These are phyloP conservation scores for Carex cristatella DNA, from an alignment of 176 grass and related monocot genomes.

Conservation along the genomic window DNA sequence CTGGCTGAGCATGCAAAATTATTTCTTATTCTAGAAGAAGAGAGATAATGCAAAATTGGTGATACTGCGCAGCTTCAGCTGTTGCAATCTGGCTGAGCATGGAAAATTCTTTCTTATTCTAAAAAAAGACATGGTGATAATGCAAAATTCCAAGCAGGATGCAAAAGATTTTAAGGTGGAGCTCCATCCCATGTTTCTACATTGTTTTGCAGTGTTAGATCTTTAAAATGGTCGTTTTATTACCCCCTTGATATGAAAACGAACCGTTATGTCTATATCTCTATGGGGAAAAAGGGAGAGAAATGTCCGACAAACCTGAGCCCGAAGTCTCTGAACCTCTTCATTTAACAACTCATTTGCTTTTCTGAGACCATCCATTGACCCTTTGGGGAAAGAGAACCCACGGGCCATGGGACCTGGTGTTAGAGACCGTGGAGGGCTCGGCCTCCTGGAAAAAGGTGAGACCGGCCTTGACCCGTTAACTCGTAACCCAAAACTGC, in stretches of 20 bases:
- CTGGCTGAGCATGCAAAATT: not conserved
- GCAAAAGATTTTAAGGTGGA: not conserved
- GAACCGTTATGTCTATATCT: not conserved
- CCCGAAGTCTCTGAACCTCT: slow-evolving; percentile 72
- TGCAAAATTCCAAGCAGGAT: not conserved
- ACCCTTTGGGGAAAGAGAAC: slow-evolving; percentile 62
- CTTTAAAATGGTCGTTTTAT: not conserved
- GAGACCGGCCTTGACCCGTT: slow-evolving; percentile 92
- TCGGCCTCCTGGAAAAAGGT: slow-evolving; percentile 80
- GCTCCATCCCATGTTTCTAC: not conserved
- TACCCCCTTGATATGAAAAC: not conserved
- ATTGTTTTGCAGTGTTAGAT: not conserved
- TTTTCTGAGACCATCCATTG: slow-evolving; percentile 63
- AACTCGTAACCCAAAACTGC: slow-evolving; percentile 48
- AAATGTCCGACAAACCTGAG: slow-evolving; percentile 49
- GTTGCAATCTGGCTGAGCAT: not conserved
- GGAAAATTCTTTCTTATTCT: not conserved
- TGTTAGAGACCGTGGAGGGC: slow-evolving; percentile 75
- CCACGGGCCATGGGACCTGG: slow-evolving; percentile 75
- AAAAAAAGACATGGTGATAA: not conserved
- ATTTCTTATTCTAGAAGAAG: not conserved
- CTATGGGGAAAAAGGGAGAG: not conserved
- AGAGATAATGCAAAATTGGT: too few species aligned
- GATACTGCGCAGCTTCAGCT: not conserved
- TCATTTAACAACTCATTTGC: slow-evolving; percentile 78